Percentiles rank a stretch among this genome's conserved stretches.
Conservation (phyloP, 768 basidiomycete species). For the Suillus decipiens region DNA sequence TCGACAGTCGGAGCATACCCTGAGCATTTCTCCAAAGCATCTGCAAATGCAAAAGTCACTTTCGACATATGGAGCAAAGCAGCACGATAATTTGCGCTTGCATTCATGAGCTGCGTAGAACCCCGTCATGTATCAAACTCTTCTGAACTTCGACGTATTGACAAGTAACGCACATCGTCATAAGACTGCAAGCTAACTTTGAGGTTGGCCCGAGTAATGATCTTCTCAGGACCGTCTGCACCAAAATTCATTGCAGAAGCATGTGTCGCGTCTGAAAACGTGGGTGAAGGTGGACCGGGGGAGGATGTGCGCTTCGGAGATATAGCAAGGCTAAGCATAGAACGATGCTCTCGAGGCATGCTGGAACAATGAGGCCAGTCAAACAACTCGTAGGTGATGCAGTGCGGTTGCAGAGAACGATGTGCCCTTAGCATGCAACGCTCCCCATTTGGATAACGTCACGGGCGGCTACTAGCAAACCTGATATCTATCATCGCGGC, state of each 20-base stretch:
- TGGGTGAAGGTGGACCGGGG: slow-evolving; percentile 74
- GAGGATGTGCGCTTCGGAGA: slow-evolving; percentile 47
- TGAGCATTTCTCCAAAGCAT: slow-evolving; percentile 83
- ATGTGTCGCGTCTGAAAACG: slow-evolving; percentile 80
- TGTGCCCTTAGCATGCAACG: slow-evolving; percentile 7
- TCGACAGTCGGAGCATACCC: slow-evolving; percentile 49
- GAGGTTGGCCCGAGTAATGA: slow-evolving; percentile 79
- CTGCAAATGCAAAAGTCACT: slow-evolving; percentile 83
- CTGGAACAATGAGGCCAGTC: slow-evolving; percentile 17
- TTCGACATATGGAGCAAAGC: slow-evolving; percentile 81
- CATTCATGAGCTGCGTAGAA: slow-evolving; percentile 62
- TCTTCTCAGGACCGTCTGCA: slow-evolving; percentile 71
- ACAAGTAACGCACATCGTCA: slow-evolving; percentile 61
- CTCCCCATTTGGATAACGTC: slow-evolving; percentile 18
- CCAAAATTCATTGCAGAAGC: slow-evolving; percentile 80
- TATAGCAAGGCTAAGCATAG: slow-evolving; percentile 56
- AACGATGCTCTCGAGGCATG: slow-evolving; percentile 57
- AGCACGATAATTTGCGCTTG: slow-evolving; percentile 77
- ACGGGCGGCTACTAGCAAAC: neutral
- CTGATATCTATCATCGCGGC: neutral
- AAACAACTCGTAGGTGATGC: slow-evolving; percentile 17
- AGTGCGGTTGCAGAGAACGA: slow-evolving; percentile 11
- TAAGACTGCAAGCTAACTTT: slow-evolving; percentile 78
- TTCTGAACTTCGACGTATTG: slow-evolving; percentile 1
- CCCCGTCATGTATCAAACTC: slow-evolving; percentile 22